Evolutionary conservation across 1,284 basidiomycete species (phyloP).

Genomic region (Athelia psychrophila): DNA sequence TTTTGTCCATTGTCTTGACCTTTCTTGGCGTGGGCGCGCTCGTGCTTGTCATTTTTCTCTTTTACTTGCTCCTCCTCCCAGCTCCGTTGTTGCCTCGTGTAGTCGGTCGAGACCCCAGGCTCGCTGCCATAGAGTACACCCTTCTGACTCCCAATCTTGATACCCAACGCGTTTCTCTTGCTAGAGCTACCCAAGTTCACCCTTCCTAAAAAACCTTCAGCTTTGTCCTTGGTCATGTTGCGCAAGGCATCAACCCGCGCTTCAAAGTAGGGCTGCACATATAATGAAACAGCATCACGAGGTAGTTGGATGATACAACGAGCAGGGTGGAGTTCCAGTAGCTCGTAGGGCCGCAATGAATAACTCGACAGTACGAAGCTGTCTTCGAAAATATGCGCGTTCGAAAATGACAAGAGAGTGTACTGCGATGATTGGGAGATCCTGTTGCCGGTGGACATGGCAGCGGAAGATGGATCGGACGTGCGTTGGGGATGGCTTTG

Average conservation of each 20-base stretch:
- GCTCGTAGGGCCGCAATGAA: constrained; percentile 52
- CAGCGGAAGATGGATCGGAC: constrained; percentile 1
- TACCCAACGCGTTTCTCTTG: neutral
- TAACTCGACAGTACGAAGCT: constrained; percentile 57
- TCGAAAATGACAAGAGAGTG: constrained; percentile 59
- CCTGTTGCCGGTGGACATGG: constrained; percentile 8
- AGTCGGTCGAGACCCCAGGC: no score
- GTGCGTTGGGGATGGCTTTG: neutral
- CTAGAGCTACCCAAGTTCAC: constrained; percentile 6
- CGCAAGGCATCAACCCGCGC: constrained; percentile 55
- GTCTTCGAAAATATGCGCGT: constrained; percentile 65
- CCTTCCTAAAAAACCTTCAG: constrained; percentile 12
- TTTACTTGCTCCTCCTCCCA: constrained; percentile 9
- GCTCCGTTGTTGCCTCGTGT: neutral
- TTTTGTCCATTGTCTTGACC: constrained; percentile 1
- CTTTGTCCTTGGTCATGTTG: constrained; percentile 8
- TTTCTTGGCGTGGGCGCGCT: neutral
- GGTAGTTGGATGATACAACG: constrained; percentile 40
- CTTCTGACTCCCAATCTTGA: neutral
- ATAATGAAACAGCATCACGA: constrained; percentile 39
- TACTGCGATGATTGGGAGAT: constrained; percentile 27
- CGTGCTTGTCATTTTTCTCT: constrained; percentile 8
- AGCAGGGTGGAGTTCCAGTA: constrained; percentile 59
- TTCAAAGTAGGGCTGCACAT: constrained; percentile 68
- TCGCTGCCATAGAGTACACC: neutral